Evolutionary conservation across 2,329 filamentous ascomycete genomes (phyloP), one percentile per base, ranked within the genome.

Genomic region (Neophaeococcomyces aloes): DNA sequence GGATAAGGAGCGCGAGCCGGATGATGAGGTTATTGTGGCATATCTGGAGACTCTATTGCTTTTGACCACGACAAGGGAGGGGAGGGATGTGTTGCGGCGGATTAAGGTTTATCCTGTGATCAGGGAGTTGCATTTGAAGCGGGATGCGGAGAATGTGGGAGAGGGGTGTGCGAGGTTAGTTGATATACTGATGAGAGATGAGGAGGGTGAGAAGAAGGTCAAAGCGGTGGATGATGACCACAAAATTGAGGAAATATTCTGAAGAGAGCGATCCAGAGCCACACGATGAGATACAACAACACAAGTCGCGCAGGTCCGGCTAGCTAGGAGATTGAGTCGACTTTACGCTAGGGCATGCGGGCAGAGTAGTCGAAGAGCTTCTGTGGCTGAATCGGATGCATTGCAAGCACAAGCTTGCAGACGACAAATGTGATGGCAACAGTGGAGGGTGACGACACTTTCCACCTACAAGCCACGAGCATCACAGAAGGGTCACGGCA

Each of bases 131-230:
- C 91, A 98, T 68, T 57, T 81, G 49, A 75, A 79, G 17, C 78
- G 87, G 3, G 72, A 87, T 17, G 72, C 94, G 57, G 86, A 93
- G 35, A 80, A 72, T 13, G 85, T 96, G 2, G 73, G 76, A 52
- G 88, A 94, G 54, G 84, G 79, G 1, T 94, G 85, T 56, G 91
- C 96, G 61, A 74, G 91, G 45, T 60, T 96, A 41, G 91, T 98
- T 36, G 86, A 98, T 59, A 79, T 94, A 5, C 61, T 94, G 48
- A 86, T 87, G 78, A 72, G 85, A 44, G 85, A 87, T 34, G 87
- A 91, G 59, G 68, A 66, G 5, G 75, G 72, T 37, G 74, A 71
- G 38, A 54, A 58, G 44, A 64, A 65, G 37, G 60, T 60, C 15
- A 58, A 67, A 38, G 61, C 67, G 46, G 63, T 68, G 42, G 59